phyloP scores from a whole-genome alignment of 441 rosid genomes.

The Codiaeum variegatum region DNA sequence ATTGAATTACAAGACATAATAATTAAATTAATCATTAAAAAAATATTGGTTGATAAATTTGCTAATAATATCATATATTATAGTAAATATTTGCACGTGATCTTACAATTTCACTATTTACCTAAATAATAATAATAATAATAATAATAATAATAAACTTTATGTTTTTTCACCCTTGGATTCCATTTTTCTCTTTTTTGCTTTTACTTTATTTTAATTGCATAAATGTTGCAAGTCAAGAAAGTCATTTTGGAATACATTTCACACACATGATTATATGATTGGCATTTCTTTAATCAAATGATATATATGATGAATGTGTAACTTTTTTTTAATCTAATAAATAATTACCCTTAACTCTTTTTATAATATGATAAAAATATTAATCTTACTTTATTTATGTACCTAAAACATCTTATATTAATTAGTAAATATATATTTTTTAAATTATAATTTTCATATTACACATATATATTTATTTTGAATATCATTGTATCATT shows the following conservation, averaged over 20 bases:
- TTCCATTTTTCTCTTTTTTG: background rate
- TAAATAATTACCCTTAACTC: too few species aligned
- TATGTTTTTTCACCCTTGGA: constrained; percentile 6
- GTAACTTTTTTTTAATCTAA: too few species aligned
- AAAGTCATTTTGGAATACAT: background rate
- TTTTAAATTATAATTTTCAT: too few species aligned
- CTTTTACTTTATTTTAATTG: background rate
- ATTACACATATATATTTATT: too few species aligned
- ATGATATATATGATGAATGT: background rate
- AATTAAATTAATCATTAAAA: background rate
- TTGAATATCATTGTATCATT: too few species aligned
- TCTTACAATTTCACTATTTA: background rate
- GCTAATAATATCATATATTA: background rate
- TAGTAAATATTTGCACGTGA: background rate
- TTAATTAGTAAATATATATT: too few species aligned
- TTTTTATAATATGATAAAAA: too few species aligned
- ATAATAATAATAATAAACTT: background rate
- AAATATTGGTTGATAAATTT: background rate
- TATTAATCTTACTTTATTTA: too few species aligned
- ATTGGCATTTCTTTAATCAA: background rate
- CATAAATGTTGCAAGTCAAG: background rate
- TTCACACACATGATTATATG: background rate
- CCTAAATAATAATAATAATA: background rate
- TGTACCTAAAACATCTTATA: too few species aligned
- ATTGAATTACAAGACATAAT: too few species aligned